Percentiles rank a stretch among this genome's conserved stretches.
phyloP scores from a whole-genome alignment of 176 grass and related monocot genomes.

The Bolboschoenus planiculmis region DNA sequence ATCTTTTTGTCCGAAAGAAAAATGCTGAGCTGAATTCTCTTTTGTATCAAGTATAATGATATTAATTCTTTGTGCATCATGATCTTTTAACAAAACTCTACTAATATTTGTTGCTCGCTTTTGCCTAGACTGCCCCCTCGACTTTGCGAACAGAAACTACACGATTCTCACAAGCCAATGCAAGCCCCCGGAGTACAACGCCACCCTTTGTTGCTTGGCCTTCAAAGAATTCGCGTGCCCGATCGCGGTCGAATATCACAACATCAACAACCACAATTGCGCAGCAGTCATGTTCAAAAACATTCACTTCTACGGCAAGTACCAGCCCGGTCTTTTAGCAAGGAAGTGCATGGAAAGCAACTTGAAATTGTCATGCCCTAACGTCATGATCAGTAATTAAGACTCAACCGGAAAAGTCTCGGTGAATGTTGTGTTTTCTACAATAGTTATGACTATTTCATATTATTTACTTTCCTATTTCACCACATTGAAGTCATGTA shows the following conservation, averaged over 20 bases:
- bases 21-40: not conserved
- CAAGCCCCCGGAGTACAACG: constrained; percentile 45
- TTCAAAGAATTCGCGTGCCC: constrained; percentile 62
- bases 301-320: constrained; percentile 48
- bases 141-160: constrained; percentile 52
- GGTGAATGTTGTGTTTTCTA: not conserved
- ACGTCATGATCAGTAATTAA: not conserved
- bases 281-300: constrained; percentile 51
- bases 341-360: constrained; percentile 44
- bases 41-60: not conserved
- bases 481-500: not conserved
- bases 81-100: not conserved
- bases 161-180: constrained; percentile 59
- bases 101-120: not conserved
- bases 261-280: constrained; percentile 28
- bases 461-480: too few relatives aligned
- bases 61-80: not conserved
- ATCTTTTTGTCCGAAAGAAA: not conserved
- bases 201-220: constrained; percentile 37
- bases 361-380: constrained; percentile 27
- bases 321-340: constrained; percentile 45
- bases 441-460: too few relatives aligned
- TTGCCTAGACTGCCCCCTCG: constrained; percentile 43
- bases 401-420: not conserved
- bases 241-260: constrained; percentile 18